Evolutionary conservation across 2,329 filamentous ascomycete genomes (phyloP), one percentile per base, ranked within the genome.

Genomic region (Stachybotrys elegans): DNA sequence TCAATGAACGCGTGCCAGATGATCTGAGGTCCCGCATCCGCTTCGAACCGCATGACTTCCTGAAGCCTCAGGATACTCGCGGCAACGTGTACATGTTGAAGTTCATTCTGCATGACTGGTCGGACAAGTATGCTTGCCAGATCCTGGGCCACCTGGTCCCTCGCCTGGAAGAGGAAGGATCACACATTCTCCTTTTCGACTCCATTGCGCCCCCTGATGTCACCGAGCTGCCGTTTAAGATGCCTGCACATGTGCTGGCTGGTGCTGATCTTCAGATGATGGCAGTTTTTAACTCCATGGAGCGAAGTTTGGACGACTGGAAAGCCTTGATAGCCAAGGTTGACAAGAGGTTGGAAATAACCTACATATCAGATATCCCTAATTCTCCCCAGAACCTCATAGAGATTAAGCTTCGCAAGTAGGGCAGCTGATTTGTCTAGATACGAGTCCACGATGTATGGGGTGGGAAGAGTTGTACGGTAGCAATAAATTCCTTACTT

Each of bases 31-130:
- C 50, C 17, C 58, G 63, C 3, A 54, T 70, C 31, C 55, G 46
- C 12, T 69, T 69, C 45, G 47, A 60, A 38, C 48, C 56, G 5
- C 64, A 68, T 46, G 58, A 65, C 47, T 64, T 70, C 48, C 64
- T 69, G 52, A 41, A 57, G 22, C 59, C 62, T 2, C 66, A 70
- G 43, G 45, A 55, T 7, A 53, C 58, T 5, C 44, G 58, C 16
- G 75, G 65, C 3, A 71, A 74, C 43, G 60, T 76, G 32, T 79
- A 76, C 58, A 59, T 78, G 41, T 57, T 79, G 43, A 75, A 75
- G 48, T 60, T 68, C 48, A 75, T 79, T 40, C 59, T 80, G 8
- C 74, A 79, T 55, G 73, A 78, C 61, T 78, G 73, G 73, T 65
- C 73, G 0, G 71, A 78, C 35, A 57, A 63, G 22, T 62, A 71